Evolutionary conservation across 805 yeast genomes (phyloP), one percentile per base, ranked within the genome.

Genomic region (Starmerella asiatica): DNA sequence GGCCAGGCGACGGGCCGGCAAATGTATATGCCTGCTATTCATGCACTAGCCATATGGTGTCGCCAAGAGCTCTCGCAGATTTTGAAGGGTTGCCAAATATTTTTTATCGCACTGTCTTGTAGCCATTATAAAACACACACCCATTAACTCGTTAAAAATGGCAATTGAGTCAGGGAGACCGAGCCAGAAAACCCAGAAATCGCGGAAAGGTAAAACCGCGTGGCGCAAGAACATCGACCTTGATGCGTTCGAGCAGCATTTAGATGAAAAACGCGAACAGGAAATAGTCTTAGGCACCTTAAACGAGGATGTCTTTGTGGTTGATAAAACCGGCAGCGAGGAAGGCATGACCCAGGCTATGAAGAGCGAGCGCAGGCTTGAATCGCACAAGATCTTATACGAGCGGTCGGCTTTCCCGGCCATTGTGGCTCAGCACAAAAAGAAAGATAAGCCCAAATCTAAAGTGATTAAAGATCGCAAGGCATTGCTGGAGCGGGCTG

Each of bases 151-250:
- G 20, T 8, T 15, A 5, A 12, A 21, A 29, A 43, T 39, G 44
- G 41, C 39, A 9, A 36, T 37, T 38, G 47, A 41, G 18, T 42
- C 48, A 4, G 52, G 51, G 18, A 31, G 54, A 15, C 55, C 86
- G 12, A 57, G 72, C 18, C 75, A 70, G 50, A 69, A 67, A 50
- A 63, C 63, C 32, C 95, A 86, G 61, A 55, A 79, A 4, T 84
- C 95, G 6, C 71, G 97, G 55, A 91, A 91, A 65, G 94, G 94
- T 32, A 88, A 82, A 69, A 78, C 71, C 57, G 76, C 94, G 4
- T 83, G 96, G 93, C 74, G 94, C 57, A 84, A 84, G 61, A 83
- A 91, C 59, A 80, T 91, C 43, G 94, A 91, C 58, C 63, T 91
- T 16, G 75, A 73, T 19, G 95, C 84, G 47, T 65, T 91, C 36